Conservation (phyloP, 2,329 filamentous ascomycete species). For the Laburnicola sp. region DNA sequence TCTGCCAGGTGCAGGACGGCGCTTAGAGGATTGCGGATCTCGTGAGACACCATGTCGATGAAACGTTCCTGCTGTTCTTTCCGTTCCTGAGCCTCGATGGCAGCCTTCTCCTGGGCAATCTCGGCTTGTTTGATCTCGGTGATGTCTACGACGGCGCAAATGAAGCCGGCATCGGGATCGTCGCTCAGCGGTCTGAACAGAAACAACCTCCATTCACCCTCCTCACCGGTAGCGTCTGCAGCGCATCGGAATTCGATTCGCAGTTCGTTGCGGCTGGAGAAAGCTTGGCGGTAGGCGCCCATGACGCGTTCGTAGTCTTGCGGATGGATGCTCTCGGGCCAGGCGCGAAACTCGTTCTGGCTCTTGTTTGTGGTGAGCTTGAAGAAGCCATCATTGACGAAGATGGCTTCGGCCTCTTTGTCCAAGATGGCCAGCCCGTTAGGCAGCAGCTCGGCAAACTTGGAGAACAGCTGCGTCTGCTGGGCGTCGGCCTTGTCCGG, state of each 20-base stretch:
- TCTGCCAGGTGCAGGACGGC: conserved; percentile 50
- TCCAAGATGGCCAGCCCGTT: conserved; percentile 53
- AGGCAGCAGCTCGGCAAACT: conserved; percentile 52
- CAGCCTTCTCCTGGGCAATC: conserved; percentile 47
- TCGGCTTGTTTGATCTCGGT: conserved; percentile 51
- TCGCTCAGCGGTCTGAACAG: conserved; percentile 49
- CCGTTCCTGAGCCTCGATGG: conserved; percentile 48
- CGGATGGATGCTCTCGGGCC: conserved; percentile 52
- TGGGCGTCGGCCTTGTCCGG: conserved; percentile 28
- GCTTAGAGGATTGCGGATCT: conserved; percentile 45
- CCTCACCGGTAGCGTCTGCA: conserved; percentile 34
- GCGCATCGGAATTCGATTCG: conserved; percentile 50
- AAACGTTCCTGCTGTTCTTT: conserved; percentile 53
- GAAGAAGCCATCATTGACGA: conserved; percentile 53
- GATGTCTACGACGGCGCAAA: conserved; percentile 53
- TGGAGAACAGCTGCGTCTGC: conserved; percentile 49
- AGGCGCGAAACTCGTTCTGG: conserved; percentile 48
- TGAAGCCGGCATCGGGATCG: conserved; percentile 49
- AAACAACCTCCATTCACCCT: conserved; percentile 48
- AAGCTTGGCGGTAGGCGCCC: conserved; percentile 49
- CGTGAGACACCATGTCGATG: conserved; percentile 52
- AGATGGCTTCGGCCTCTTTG: conserved; percentile 49
- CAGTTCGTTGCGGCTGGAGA: conserved; percentile 43
- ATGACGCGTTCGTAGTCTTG: conserved; percentile 52
- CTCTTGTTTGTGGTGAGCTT: conserved; percentile 49